phyloP scores from a whole-genome alignment of 2,329 filamentous ascomycete species.

The Verticillium tricorpus region DNA sequence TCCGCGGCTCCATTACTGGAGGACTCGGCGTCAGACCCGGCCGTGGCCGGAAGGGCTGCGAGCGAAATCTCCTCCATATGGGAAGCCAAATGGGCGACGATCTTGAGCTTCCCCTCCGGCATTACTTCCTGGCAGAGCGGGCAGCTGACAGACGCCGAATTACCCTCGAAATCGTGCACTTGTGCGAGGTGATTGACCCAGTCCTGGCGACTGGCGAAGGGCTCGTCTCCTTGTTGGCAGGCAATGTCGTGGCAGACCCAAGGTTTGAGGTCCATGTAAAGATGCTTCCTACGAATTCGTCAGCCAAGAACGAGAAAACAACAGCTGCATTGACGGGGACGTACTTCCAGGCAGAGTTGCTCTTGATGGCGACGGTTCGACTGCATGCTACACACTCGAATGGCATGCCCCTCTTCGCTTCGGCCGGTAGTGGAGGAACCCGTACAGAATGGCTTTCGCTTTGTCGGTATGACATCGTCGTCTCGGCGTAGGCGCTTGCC shows the following conservation, averaged over 20 bases:
- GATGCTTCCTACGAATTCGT: neutral
- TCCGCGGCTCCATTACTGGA: neutral
- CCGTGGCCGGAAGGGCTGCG: slow-evolving; percentile 28
- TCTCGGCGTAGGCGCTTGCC: slow-evolving; percentile 1
- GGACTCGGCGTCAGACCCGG: slow-evolving; percentile 14
- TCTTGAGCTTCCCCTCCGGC: neutral
- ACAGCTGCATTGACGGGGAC: neutral
- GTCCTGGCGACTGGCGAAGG: neutral
- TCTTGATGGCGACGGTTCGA: neutral
- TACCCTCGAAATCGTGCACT: neutral
- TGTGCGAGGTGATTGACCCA: slow-evolving; percentile 2
- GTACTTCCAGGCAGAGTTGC: slow-evolving; percentile 1
- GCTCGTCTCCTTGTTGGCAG: neutral
- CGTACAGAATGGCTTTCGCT: neutral
- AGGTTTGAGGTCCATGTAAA: neutral
- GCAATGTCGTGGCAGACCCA: neutral
- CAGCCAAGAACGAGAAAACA: neutral
- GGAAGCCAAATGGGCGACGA: neutral
- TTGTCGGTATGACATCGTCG: slow-evolving; percentile 2
- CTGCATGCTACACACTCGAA: slow-evolving; percentile 2
- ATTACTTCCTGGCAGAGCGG: neutral
- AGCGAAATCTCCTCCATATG: slow-evolving; percentile 6
- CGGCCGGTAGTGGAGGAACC: neutral
- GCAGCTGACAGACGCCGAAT: neutral
- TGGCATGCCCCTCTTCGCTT: neutral